Conservation (phyloP, 768 basidiomycete species). For the Gautieria morchelliformis region DNA sequence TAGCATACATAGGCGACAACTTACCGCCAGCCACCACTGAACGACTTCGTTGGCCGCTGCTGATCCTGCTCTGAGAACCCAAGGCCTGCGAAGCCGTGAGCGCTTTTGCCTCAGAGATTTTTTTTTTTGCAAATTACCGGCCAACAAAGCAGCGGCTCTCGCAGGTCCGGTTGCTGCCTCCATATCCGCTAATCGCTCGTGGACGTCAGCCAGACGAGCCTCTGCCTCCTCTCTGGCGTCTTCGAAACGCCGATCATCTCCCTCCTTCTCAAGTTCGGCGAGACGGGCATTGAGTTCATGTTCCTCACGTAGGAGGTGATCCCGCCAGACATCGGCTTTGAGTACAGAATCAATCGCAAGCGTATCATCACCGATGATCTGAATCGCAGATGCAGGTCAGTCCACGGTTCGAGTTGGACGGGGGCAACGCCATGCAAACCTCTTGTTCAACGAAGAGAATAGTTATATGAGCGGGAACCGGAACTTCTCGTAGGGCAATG, state of each 20-base stretch:
- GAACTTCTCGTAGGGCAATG: conserved; percentile 90
- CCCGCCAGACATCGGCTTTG: conserved; percentile 99
- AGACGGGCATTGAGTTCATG: conserved; percentile 62
- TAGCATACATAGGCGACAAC: conserved; percentile 9
- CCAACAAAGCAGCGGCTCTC: conserved; percentile 78
- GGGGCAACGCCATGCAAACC: conserved; percentile 29
- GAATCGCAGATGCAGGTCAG: not conserved
- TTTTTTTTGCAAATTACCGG: conserved; percentile 40
- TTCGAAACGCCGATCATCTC: conserved; percentile 72
- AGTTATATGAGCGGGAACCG: conserved; percentile 89
- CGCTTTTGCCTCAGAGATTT: too few relatives aligned
- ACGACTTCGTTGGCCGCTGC: conserved; percentile 68
- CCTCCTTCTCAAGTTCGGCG: conserved; percentile 58
- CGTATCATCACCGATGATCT: conserved; percentile 93
- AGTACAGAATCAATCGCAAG: conserved; percentile 87
- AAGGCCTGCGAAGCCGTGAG: conserved; percentile 42
- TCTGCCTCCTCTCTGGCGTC: conserved; percentile 82
- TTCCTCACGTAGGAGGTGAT: conserved; percentile 85
- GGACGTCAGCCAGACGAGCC: conserved; percentile 77
- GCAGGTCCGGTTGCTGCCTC: conserved; percentile 98
- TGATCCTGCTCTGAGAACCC: conserved; percentile 91
- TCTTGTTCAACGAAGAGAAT: conserved; percentile 99
- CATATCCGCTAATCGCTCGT: conserved; percentile 89
- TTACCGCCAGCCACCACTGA: conserved; percentile 94
- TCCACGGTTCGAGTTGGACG: not conserved